A percentile compares a stretch with the other conserved stretches of the same genome.
These are phyloP conservation scores for Pouteria glomerata DNA, from an alignment of 148 eudicot species.

Conservation along the genomic window DNA sequence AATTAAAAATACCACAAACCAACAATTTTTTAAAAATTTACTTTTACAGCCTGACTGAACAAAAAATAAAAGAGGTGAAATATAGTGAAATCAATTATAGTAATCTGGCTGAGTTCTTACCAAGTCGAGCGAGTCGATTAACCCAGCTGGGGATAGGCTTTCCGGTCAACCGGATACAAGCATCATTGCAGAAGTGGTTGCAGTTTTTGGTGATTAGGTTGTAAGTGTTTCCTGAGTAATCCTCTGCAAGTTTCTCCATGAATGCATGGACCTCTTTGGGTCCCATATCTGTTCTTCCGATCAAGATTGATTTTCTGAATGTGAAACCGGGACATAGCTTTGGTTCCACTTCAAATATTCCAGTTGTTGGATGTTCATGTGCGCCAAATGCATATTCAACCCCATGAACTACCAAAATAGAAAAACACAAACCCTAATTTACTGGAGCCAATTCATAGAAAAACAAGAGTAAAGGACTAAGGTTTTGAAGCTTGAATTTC, in stretches of 20 bases:
- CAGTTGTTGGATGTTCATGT: slow-evolving; percentile 68
- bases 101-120: slow-evolving; percentile 17
- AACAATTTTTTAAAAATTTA: too few species aligned
- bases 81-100: too few species aligned
- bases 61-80: too few species aligned
- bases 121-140: slow-evolving; percentile 39
- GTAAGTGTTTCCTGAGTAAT: slow-evolving; percentile 63
- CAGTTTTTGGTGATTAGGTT: slow-evolving; percentile 74
- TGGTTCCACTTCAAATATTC: slow-evolving; percentile 82
- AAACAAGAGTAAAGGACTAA: neutral
- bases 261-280: slow-evolving; percentile 52
- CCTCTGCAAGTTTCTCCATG: slow-evolving; percentile 64
- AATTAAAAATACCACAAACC: too few species aligned
- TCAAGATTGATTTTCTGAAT: slow-evolving; percentile 71
- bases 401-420: slow-evolving; percentile 53
- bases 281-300: slow-evolving; percentile 72
- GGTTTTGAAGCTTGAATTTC: neutral
- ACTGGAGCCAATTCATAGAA: neutral
- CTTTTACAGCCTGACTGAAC: too few species aligned
- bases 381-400: slow-evolving; percentile 82
- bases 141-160: slow-evolving; percentile 83
- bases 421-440: neutral
- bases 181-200: slow-evolving; percentile 81
- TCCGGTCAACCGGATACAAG: slow-evolving; percentile 46
- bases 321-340: slow-evolving; percentile 75